Percentiles rank a stretch among this genome's conserved stretches.
phyloP scores from a whole-genome alignment of 164 flowering plant species.

The Litsea cubeba region DNA sequence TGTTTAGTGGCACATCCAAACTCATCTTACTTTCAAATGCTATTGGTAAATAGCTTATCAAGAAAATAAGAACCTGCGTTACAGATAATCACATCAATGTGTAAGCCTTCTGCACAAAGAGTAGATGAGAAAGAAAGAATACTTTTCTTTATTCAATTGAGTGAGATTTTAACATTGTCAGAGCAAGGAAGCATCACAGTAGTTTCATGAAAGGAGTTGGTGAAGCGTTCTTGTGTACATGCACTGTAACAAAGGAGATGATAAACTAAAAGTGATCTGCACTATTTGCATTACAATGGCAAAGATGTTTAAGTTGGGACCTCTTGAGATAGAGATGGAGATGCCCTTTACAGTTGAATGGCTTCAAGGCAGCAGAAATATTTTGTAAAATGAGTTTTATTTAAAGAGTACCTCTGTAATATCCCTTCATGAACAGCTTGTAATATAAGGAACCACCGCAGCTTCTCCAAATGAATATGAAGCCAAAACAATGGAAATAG shows the following conservation, averaged over 20 bases:
- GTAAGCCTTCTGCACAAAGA: too few species aligned
- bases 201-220: neutral
- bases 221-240: neutral
- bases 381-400: neutral
- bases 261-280: neutral
- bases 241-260: neutral
- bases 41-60: too few species aligned
- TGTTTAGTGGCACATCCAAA: too few species aligned
- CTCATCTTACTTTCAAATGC: too few species aligned
- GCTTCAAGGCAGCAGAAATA: neutral
- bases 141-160: neutral
- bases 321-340: too few species aligned
- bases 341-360: too few species aligned
- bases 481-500: too few species aligned
- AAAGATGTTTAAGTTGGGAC: too few species aligned
- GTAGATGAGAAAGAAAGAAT: neutral
- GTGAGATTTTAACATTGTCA: neutral
- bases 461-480: neutral
- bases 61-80: too few species aligned
- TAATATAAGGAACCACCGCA: neutral
- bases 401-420: neutral
- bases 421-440: slow-evolving; percentile 1
- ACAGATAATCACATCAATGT: too few species aligned
- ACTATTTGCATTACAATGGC: neutral
- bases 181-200: neutral